These are phyloP conservation scores for Microbotryum violaceum DNA, from an alignment of 1,284 basidiomycete species.

Conservation along the genomic window DNA sequence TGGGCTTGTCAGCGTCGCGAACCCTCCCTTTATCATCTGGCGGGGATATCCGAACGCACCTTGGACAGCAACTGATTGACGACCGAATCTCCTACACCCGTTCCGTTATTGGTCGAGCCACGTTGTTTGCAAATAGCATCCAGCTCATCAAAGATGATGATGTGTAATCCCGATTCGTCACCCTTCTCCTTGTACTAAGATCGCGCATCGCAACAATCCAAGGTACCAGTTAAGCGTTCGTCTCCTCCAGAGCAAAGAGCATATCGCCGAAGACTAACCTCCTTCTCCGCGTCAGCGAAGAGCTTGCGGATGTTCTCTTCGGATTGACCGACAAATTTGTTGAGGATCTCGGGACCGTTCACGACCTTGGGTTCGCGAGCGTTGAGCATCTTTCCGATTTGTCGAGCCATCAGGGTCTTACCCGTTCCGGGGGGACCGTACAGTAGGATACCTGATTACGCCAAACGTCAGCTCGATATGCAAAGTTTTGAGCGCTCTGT, in stretches of 20 bases:
- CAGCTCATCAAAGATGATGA: slow-evolving; percentile 99
- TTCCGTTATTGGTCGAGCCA: slow-evolving; percentile 70
- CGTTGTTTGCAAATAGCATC: slow-evolving; percentile 99
- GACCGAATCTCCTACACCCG: slow-evolving; percentile 95
- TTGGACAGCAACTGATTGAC: slow-evolving; percentile 98
- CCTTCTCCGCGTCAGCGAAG: slow-evolving; percentile 95
- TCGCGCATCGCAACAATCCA: too few species aligned
- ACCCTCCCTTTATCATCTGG: not conserved
- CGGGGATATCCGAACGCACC: slow-evolving; percentile 44
- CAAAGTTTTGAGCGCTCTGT: not conserved
- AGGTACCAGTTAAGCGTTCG: too few species aligned
- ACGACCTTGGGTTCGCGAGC: slow-evolving; percentile 97
- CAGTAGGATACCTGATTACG: slow-evolving; percentile 68
- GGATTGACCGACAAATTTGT: slow-evolving; percentile 95
- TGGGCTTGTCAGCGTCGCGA: not conserved
- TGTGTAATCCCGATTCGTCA: slow-evolving; percentile 96
- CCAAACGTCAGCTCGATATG: not conserved
- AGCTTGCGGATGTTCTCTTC: slow-evolving; percentile 98
- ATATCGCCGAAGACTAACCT: slow-evolving; percentile 50
- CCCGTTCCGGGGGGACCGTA: slow-evolving; percentile 97
- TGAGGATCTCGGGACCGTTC: slow-evolving; percentile 95
- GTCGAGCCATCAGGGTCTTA: slow-evolving; percentile 95
- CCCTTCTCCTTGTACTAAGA: slow-evolving; percentile 88
- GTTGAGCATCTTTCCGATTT: slow-evolving; percentile 99
- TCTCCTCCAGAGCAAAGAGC: not conserved